phyloP scores from a whole-genome alignment of 1,139 yeast genomes.

The Pichia sp. region DNA sequence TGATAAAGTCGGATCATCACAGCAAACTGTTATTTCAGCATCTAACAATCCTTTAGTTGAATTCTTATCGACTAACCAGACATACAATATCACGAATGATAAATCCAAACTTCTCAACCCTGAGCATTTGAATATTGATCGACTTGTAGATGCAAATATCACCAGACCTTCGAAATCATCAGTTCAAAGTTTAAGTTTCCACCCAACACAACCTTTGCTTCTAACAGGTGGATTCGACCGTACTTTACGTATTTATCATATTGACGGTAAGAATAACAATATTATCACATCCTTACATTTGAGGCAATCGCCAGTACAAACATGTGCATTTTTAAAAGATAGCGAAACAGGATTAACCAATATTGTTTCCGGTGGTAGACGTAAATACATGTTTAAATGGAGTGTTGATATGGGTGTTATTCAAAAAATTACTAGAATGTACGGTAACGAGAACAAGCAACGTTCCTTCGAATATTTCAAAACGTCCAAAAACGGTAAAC shows the following conservation, averaged over 20 bases:
- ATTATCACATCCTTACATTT: constrained; percentile 77
- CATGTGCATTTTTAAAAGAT: constrained; percentile 46
- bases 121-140: constrained; percentile 59
- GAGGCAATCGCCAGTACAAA: constrained; percentile 70
- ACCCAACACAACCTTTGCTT: constrained; percentile 74
- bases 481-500: constrained; percentile 62
- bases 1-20: constrained; percentile 31
- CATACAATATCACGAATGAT: constrained; percentile 39
- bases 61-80: constrained; percentile 51
- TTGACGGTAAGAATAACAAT: constrained; percentile 83
- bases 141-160: constrained; percentile 81
- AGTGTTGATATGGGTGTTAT: constrained; percentile 54
- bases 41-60: constrained; percentile 52
- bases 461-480: constrained; percentile 82
- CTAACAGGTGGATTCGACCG: constrained; percentile 91
- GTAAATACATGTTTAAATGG: constrained; percentile 90
- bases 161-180: constrained; percentile 65
- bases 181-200: constrained; percentile 78
- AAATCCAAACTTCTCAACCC: constrained; percentile 61
- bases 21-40: constrained; percentile 29
- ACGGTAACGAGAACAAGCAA: constrained; percentile 84
- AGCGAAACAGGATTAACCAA: constrained; percentile 36
- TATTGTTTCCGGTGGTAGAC: constrained; percentile 83
- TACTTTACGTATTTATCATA: constrained; percentile 76
- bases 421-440: constrained; percentile 80